These are phyloP conservation scores for Chamaecyparis obtusa DNA, from an alignment of 75 land plant genomes.

Conservation along the genomic window DNA sequence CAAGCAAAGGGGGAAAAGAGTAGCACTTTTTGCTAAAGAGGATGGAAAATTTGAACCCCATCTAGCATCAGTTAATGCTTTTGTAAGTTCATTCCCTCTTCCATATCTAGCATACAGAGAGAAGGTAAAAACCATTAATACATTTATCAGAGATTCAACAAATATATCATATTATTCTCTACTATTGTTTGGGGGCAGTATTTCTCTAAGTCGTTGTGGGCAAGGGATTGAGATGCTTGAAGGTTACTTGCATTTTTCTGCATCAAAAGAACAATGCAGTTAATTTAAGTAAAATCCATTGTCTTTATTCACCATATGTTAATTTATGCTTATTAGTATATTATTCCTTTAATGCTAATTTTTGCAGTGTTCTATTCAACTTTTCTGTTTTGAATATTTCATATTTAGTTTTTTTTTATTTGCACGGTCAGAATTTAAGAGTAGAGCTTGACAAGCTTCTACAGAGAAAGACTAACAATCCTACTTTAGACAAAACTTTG, in stretches of 20 bases:
- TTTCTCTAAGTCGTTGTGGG: slow-evolving; percentile 57
- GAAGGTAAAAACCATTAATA: slow-evolving; percentile 82
- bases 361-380: not conserved
- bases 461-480: slow-evolving; percentile 78
- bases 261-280: slow-evolving; percentile 68
- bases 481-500: slow-evolving; percentile 53
- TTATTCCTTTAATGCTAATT: not conserved
- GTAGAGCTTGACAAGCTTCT: slow-evolving; percentile 76
- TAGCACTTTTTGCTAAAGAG: slow-evolving; percentile 82
- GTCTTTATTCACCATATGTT: not conserved
- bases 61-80: slow-evolving; percentile 93
- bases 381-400: slow-evolving; percentile 1
- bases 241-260: slow-evolving; percentile 91
- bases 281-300: slow-evolving; percentile 55
- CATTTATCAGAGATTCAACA: slow-evolving; percentile 81
- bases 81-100: slow-evolving; percentile 62
- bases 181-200: slow-evolving; percentile 86
- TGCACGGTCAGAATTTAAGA: slow-evolving; percentile 61
- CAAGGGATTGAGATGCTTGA: slow-evolving; percentile 95
- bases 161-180: slow-evolving; percentile 94
- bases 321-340: not conserved
- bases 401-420: not conserved
- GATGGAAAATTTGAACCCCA: slow-evolving; percentile 94
- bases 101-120: slow-evolving; percentile 97
- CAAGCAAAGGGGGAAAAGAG: slow-evolving; percentile 83